Percentiles rank a stretch among this genome's conserved stretches.
Evolutionary conservation across 768 basidiomycete genomes (phyloP).

Genomic region (Gyrodon lividus): DNA sequence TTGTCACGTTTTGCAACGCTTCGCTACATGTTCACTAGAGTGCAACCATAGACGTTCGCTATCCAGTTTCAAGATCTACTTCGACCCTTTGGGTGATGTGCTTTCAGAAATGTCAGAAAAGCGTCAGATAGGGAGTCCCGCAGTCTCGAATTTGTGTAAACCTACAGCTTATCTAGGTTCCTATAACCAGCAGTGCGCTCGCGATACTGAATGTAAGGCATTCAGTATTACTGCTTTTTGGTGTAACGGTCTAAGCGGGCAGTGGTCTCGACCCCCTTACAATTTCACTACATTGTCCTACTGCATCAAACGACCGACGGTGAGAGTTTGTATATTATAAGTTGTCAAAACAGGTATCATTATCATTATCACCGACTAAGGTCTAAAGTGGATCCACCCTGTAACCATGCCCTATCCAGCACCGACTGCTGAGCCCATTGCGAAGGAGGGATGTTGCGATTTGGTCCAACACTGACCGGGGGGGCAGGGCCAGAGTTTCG

Average conservation of each 20-base stretch:
- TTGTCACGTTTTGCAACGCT: neutral
- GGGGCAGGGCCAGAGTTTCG: constrained; percentile 35
- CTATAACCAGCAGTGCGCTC: too few species aligned
- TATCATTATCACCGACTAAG: constrained; percentile 38
- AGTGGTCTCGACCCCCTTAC: too few species aligned
- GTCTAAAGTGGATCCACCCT: constrained; percentile 38
- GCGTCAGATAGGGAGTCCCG: too few species aligned
- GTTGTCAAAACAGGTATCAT: too few species aligned
- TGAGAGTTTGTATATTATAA: neutral
- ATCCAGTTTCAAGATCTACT: neutral
- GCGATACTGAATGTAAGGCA: too few species aligned
- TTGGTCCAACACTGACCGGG: constrained; percentile 32
- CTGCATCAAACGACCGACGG: neutral
- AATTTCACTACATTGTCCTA: too few species aligned
- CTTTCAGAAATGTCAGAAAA: too few species aligned
- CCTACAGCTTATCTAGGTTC: too few species aligned
- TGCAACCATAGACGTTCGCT: constrained; percentile 19
- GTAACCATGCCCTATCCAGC: constrained; percentile 46
- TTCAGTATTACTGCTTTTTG: too few species aligned
- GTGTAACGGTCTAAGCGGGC: too few species aligned
- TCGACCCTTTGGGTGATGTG: too few species aligned
- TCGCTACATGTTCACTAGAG: neutral
- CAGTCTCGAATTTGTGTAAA: too few species aligned
- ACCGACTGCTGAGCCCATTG: constrained; percentile 40
- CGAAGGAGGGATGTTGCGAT: constrained; percentile 40